These are phyloP conservation scores for Dothistroma septosporum DNA, from an alignment of 2,329 filamentous ascomycete species.

Conservation along the genomic window DNA sequence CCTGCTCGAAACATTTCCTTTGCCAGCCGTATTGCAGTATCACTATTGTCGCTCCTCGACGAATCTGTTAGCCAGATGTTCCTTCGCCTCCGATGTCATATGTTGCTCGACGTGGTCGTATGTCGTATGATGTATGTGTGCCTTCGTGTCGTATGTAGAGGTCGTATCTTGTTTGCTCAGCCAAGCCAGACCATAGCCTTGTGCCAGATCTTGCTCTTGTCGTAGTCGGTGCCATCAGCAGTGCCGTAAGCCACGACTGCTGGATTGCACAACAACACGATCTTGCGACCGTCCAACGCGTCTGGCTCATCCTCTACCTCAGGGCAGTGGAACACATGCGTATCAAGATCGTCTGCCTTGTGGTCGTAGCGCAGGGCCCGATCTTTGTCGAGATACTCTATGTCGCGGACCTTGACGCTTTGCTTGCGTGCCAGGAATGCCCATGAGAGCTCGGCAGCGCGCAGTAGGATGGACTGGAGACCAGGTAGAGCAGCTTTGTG, in stretches of 20 bases:
- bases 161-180: background rate
- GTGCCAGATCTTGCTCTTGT: slow-evolving; percentile 1
- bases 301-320: slow-evolving; percentile 9
- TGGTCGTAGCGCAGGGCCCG: background rate
- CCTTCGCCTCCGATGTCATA: background rate
- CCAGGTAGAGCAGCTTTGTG: background rate
- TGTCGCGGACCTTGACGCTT: background rate
- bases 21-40: background rate
- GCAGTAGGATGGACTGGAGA: background rate
- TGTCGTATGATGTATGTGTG: too few species aligned
- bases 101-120: background rate
- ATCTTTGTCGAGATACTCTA: background rate
- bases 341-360: background rate
- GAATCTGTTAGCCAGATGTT: background rate
- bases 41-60: background rate
- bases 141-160: too few species aligned
- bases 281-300: slow-evolving; percentile 1
- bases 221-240: slow-evolving; percentile 10
- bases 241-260: slow-evolving; percentile 2
- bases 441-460: slow-evolving; percentile 14
- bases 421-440: slow-evolving; percentile 10
- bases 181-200: slow-evolving; percentile 11
- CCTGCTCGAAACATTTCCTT: background rate
- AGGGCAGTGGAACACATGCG: slow-evolving; percentile 2
- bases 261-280: slow-evolving; percentile 11